Percentiles rank a stretch among this genome's conserved stretches.
These are phyloP conservation scores for Hsuehochloa calcarea DNA, from an alignment of 176 grass and related monocot species.

Conservation along the genomic window DNA sequence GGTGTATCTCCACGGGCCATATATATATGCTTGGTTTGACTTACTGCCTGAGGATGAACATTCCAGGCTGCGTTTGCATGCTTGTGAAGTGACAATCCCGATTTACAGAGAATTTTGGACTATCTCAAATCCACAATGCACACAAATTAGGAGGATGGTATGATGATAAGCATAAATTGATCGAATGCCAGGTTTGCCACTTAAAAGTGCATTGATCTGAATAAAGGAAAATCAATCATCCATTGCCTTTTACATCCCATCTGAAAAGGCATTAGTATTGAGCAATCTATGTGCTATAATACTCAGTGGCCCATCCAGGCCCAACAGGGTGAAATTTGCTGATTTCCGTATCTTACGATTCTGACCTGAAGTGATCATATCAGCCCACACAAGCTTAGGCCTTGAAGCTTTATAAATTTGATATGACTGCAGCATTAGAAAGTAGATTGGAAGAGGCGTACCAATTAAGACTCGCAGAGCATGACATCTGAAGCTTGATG, in stretches of 20 bases:
- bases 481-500: not conserved
- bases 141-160: not conserved
- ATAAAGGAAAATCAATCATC: slow-evolving; percentile 18
- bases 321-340: not conserved
- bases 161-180: not conserved
- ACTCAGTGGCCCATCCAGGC: not conserved
- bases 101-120: not conserved
- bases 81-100: slow-evolving; percentile 5
- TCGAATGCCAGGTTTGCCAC: not conserved
- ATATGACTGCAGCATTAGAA: not conserved
- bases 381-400: not conserved
- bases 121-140: not conserved
- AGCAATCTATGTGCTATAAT: slow-evolving; percentile 9
- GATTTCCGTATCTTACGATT: not conserved
- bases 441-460: not conserved
- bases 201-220: not conserved
- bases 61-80: slow-evolving; percentile 9
- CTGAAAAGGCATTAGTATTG: not conserved
- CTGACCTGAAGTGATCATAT: slow-evolving; percentile 4
- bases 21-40: not conserved
- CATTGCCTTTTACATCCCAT: slow-evolving; percentile 26
- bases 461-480: not conserved
- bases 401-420: not conserved
- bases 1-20: not conserved
- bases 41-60: not conserved